Base-by-base conservation (phyloP, 345 rosid species). In the Gossypium herbaceum region DNA sequence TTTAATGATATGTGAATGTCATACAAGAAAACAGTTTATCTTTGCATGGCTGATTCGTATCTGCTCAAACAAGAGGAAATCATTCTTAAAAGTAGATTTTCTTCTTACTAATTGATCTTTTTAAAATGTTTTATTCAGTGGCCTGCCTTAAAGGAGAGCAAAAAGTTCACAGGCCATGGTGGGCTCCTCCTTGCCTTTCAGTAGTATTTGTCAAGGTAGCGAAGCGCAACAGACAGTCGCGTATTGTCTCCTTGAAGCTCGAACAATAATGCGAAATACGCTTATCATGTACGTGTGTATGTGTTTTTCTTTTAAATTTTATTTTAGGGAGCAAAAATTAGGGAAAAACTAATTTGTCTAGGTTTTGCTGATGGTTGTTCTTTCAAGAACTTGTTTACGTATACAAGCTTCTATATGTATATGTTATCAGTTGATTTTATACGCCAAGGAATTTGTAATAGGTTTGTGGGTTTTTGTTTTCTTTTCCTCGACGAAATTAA, bases 121-220 rank as follows among this genome's bases (percentile, higher is more conserved):
- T 54, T 65, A 65, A 24, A 58, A 64, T 72, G 13, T 29, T 47
- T 73, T 73, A 17, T 73, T 10, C 85, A 95, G 98, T 94, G 86
- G 97, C 98, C 60, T 94, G 98, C 82, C 85, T 94, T 82, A 94
- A 94, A 82, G 98, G 98, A 59, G 98, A 94, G 74, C 98, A 94
- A 77, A 91, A 89, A 63, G 94, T 92, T 61, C 89, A 94, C 78
- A 83, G 94, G 65, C 98, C 98, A 70, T 94, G 98, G 98, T 94
- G 98, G 98, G 98, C 97, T 19, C 97, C 98, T 2, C 85, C 98
- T 22, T 94, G 97, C 84, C 87, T 94, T 22, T 91, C 97, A 0
- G 82, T 84, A 78, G 81, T 94, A 66, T 92, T 89, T 80, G 89
- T 87, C 60, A 94, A 94, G 84, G 91, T 82, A 39, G 97, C 94